phyloP scores from a whole-genome alignment of 2,329 filamentous ascomycete genomes.

The Trichothecium roseum region DNA sequence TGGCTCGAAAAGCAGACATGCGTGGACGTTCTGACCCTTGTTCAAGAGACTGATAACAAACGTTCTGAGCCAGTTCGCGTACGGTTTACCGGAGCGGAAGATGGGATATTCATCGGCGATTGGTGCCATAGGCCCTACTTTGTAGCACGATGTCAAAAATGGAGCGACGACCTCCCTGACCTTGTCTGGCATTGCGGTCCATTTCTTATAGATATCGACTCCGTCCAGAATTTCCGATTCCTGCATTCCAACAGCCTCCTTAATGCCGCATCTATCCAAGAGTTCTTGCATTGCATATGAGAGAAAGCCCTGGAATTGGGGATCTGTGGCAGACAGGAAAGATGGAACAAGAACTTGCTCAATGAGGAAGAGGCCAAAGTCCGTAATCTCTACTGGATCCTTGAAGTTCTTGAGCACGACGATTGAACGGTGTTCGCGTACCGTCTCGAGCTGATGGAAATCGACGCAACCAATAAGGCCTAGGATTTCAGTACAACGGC shows the following conservation, averaged over 20 bases:
- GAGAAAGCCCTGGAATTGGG: constrained; percentile 78
- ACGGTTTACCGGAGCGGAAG: constrained; percentile 56
- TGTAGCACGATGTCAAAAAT: constrained; percentile 77
- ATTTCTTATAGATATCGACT: constrained; percentile 58
- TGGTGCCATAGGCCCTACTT: constrained; percentile 52
- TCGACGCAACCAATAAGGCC: constrained; percentile 88
- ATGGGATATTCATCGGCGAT: constrained; percentile 63
- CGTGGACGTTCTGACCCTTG: constrained; percentile 64
- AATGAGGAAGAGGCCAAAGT: constrained; percentile 78
- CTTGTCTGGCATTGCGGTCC: constrained; percentile 65
- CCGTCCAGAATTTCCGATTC: constrained; percentile 32
- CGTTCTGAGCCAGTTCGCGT: constrained; percentile 70
- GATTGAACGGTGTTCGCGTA: constrained; percentile 70
- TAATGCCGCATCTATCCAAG: constrained; percentile 67
- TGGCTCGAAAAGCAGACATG: constrained; percentile 68
- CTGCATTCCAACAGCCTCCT: constrained; percentile 36
- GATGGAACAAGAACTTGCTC: constrained; percentile 83
- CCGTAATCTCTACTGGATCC: constrained; percentile 63
- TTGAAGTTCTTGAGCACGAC: constrained; percentile 83
- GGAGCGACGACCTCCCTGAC: constrained; percentile 77
- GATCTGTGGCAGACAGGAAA: constrained; percentile 84
- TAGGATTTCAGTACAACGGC: constrained; percentile 69
- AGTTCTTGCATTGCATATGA: constrained; percentile 93
- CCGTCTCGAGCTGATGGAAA: constrained; percentile 75
- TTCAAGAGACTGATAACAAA: constrained; percentile 77